Percentiles rank a stretch among this genome's conserved stretches.
Conservation (phyloP, 2,329 filamentous ascomycete genomes). For the Ascosphaera aggregata region DNA sequence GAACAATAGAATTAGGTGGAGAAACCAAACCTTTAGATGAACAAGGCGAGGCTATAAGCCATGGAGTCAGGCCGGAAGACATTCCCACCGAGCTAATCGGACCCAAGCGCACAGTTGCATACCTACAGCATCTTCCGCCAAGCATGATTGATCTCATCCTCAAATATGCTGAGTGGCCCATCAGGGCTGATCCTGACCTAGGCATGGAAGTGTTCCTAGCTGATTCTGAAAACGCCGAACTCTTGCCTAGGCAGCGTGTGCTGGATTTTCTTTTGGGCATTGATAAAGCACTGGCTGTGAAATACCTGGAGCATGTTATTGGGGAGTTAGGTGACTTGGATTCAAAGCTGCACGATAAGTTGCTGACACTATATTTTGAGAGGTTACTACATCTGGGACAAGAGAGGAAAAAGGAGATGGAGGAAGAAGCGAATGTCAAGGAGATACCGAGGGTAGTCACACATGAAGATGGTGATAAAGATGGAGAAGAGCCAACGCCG, state of each 20-base stretch:
- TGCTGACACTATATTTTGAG: conserved; percentile 50
- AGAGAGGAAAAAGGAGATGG: conserved; percentile 14
- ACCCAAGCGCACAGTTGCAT: conserved; percentile 61
- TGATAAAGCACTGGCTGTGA: conserved; percentile 46
- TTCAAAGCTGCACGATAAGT: conserved; percentile 64
- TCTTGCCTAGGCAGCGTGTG: conserved; percentile 53
- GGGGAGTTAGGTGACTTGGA: conserved; percentile 64
- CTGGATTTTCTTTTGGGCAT: conserved; percentile 49
- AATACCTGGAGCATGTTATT: conserved; percentile 80
- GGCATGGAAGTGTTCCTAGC: conserved; percentile 87
- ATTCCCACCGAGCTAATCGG: conserved; percentile 40
- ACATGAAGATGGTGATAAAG: neutral
- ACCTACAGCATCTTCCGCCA: conserved; percentile 71
- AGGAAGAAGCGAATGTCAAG: conserved; percentile 11
- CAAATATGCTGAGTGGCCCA: conserved; percentile 75
- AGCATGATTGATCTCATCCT: conserved; percentile 78
- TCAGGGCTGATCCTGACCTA: conserved; percentile 44
- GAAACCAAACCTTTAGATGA: neutral
- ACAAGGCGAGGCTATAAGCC: neutral
- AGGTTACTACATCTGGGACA: conserved; percentile 18
- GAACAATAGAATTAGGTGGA: neutral
- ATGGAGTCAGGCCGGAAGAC: conserved; percentile 8
- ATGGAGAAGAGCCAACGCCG: conserved; percentile 14
- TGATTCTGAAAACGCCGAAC: conserved; percentile 88
- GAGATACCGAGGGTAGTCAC: conserved; percentile 6